phyloP scores from a whole-genome alignment of 352 stramenopile genomes.

The Globisporangium middletonii region DNA sequence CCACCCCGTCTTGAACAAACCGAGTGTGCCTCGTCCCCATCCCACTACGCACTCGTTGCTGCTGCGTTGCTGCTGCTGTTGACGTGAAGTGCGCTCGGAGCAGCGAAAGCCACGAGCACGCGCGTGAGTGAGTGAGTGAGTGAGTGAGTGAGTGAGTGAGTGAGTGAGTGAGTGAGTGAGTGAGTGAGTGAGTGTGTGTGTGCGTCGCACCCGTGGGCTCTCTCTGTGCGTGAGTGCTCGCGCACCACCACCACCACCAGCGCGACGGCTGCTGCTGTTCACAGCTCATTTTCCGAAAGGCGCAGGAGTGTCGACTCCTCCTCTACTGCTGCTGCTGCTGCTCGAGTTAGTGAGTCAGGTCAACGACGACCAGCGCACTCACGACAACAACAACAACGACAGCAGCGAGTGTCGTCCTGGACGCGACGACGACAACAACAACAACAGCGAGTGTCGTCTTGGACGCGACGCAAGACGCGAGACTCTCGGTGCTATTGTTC shows the following conservation, averaged over 20 bases:
- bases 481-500: too few species aligned
- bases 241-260: not conserved
- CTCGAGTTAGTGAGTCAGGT: not conserved
- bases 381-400: too few species aligned
- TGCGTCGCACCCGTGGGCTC: too few species aligned
- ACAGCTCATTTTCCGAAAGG: constrained; percentile 7
- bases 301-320: not conserved
- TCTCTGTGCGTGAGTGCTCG: not conserved
- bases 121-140: too few species aligned
- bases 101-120: not conserved
- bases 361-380: not conserved
- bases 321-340: not conserved
- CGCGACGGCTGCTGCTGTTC: not conserved
- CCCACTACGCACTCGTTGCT: not conserved
- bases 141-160: not conserved
- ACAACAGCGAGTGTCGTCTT: too few species aligned
- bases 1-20: constrained; percentile 1
- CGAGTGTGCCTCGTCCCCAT: not conserved
- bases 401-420: too few species aligned
- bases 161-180: not conserved
- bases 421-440: too few species aligned
- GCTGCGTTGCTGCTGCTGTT: not conserved
- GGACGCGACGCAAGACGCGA: too few species aligned
- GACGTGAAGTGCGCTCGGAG: not conserved
- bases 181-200: not conserved